Conservation (phyloP, 108 stramenopile species). For the Schizochytrium sp. region DNA sequence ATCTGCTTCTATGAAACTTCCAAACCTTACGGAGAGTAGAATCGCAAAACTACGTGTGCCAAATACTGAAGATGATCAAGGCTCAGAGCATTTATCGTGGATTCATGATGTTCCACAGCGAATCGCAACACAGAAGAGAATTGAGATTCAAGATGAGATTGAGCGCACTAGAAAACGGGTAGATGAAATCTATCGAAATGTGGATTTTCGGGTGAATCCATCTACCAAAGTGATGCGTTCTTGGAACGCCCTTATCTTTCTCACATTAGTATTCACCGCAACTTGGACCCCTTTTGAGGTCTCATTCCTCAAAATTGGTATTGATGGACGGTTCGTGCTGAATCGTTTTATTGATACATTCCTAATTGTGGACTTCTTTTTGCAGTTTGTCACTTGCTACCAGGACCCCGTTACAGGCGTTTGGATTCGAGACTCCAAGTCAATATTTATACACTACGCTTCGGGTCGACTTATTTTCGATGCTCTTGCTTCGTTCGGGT, state of each 20-base stretch:
- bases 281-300: constrained; percentile 55
- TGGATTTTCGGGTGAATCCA: neutral
- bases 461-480: neutral
- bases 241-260: constrained; percentile 16
- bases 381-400: constrained; percentile 31
- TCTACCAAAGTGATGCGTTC: neutral
- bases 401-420: constrained; percentile 38
- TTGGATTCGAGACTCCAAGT: constrained; percentile 16
- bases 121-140: constrained; percentile 14
- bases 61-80: too few relatives aligned
- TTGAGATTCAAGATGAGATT: constrained; percentile 20
- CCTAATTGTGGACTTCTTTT: constrained; percentile 15
- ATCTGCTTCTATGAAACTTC: too few relatives aligned
- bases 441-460: constrained; percentile 9
- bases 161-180: constrained; percentile 25
- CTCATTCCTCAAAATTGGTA: neutral
- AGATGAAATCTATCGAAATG: constrained; percentile 38
- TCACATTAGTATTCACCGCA: neutral
- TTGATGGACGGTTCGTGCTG: constrained; percentile 4
- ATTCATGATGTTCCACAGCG: neutral
- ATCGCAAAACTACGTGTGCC: too few relatives aligned
- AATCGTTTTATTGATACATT: neutral
- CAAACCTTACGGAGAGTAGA: too few relatives aligned
- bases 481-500: neutral
- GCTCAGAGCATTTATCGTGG: neutral